Evolutionary conservation across 257 asterid genomes (phyloP).

Genomic region (Prunella vulgaris): DNA sequence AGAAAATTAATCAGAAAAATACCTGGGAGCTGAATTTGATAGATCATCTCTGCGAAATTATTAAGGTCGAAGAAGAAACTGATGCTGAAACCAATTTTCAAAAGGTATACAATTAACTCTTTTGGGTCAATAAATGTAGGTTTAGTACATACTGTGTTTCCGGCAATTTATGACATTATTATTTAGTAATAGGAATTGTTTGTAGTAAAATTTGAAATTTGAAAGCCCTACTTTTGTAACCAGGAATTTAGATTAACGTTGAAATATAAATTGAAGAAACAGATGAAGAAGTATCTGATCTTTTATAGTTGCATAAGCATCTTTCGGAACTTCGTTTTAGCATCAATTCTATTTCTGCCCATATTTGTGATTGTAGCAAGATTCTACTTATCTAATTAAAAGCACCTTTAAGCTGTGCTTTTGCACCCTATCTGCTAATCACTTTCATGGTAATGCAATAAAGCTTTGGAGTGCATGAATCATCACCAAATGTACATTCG

Average conservation of each 20-base stretch:
- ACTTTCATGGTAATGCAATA: background rate
- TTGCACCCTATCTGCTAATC: background rate
- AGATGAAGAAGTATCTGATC: background rate
- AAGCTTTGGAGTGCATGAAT: background rate
- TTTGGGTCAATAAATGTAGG: background rate
- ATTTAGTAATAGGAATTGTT: background rate
- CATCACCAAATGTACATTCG: background rate
- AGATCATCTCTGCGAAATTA: slow-evolving; percentile 76
- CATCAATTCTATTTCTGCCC: background rate
- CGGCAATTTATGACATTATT: background rate
- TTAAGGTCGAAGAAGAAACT: slow-evolving; percentile 77
- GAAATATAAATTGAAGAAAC: background rate
- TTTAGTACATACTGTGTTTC: background rate
- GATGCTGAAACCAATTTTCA: slow-evolving; percentile 87
- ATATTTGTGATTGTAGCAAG: background rate
- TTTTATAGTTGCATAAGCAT: background rate
- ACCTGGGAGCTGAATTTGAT: slow-evolving; percentile 95
- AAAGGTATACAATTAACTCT: slow-evolving; percentile 41
- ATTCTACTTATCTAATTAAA: background rate
- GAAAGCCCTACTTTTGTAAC: background rate
- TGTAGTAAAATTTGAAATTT: background rate
- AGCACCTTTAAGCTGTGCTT: background rate
- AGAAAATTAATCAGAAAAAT: slow-evolving; percentile 93
- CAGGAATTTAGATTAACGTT: background rate
- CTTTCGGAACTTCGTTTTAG: background rate